Evolutionary conservation across 176 grass and related monocot genomes (phyloP).

Genomic region (Chloris gayana): DNA sequence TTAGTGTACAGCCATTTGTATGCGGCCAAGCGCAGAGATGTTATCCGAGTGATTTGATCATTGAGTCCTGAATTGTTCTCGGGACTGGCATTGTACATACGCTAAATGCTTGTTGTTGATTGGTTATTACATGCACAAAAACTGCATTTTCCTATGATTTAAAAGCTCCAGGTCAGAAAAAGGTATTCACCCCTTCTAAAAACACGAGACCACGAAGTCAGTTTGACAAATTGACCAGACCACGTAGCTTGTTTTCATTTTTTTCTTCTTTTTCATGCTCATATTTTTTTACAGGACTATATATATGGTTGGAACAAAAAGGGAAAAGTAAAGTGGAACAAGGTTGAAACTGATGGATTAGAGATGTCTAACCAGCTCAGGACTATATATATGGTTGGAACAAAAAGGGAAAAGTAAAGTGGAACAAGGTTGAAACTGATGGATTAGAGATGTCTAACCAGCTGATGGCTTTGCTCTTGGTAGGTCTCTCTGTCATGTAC

Average conservation of each 20-base stretch:
- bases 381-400: conserved; percentile 36
- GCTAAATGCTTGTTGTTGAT: neutral
- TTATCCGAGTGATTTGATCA: neutral
- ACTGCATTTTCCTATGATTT: neutral
- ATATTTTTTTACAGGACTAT: conserved; percentile 58
- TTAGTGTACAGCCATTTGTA: no score
- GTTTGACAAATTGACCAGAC: neutral
- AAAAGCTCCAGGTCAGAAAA: neutral
- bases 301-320: conserved; percentile 32
- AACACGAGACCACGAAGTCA: neutral
- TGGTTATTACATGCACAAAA: neutral
- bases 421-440: conserved; percentile 34
- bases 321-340: conserved; percentile 26
- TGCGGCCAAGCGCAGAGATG: neutral
- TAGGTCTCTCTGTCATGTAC: conserved; percentile 52
- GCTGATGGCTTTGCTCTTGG: conserved; percentile 36
- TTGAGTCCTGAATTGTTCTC: neutral
- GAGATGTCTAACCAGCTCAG: conserved; percentile 53
- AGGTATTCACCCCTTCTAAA: conserved; percentile 11
- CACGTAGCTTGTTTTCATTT: conserved; percentile 20
- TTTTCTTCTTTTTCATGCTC: conserved; percentile 37
- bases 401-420: conserved; percentile 26
- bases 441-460: conserved; percentile 40
- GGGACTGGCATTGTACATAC: neutral
- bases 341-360: conserved; percentile 29